Evolutionary conservation across 1,284 basidiomycete species (phyloP), one percentile per base, ranked within the genome.

Genomic region (Rhodotorula mucilaginosa): DNA sequence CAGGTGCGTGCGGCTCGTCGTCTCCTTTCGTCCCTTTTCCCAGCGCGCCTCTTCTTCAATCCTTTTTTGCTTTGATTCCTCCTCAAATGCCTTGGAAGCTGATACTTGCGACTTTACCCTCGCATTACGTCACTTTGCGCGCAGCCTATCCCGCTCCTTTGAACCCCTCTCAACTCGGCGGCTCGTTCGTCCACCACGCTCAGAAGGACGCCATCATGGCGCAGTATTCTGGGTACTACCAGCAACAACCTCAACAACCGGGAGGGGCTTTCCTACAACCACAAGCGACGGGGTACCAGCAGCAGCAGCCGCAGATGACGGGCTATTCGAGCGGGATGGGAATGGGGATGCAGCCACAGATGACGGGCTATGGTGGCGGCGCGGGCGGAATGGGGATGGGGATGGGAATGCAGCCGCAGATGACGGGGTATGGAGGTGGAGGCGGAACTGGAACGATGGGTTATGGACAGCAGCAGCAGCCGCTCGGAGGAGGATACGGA

Each of bases 121-220:
- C 26, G 26, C 26, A 26, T 26, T 26, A 26, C 26, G 26, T 26
- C 26, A 26, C 26, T 26, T 26, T 26, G 26, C 26, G 26, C 26
- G 26, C 67, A 74, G 74, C 70, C 18, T 75, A 72, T 47, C 74
- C 74, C 10, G 19, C 47, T 6, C 71, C 67, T 0, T 44, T 74
- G 31, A 10, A n/a, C 8, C 71, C 74, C 10, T 46, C 58, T 5
- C 51, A 68, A 18, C 64, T 75, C 29, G 74, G 74, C 47, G 74
- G 74, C 39, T 58, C 71, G 21, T 75, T 73, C 61, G 5, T 52
- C 44, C 74, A 73, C 18, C 23, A 68, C 10, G 58, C 57, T 23
- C 58, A 61, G 12, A 75, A 73, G 58, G 57, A 65, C 10, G 31
- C 52, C 3, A 69, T 75, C 58, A 60, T 75, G 58, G 44, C 64